Evolutionary conservation across 345 rosid genomes (phyloP).

Genomic region (Erysimum cheiranthoides): DNA sequence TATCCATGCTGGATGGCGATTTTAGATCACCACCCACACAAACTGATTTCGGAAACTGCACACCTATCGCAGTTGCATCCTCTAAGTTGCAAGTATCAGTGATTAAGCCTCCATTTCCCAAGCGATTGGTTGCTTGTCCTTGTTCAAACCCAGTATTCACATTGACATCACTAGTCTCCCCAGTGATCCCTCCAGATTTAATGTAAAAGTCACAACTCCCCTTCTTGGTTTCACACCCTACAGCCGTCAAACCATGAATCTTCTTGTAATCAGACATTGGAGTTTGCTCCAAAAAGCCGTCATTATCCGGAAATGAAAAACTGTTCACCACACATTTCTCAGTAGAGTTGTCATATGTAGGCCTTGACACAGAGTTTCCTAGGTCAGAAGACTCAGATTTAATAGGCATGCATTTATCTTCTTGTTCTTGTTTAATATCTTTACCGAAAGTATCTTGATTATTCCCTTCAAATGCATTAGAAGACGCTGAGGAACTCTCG

Average conservation of each 20-base stretch:
- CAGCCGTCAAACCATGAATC: constrained; percentile 42
- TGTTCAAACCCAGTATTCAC: constrained; percentile 48
- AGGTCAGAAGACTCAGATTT: constrained; percentile 59
- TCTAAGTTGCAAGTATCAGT: constrained; percentile 47
- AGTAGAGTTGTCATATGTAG: constrained; percentile 43
- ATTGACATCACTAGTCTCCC: constrained; percentile 48
- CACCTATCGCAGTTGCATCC: constrained; percentile 48
- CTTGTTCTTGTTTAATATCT: constrained; percentile 49
- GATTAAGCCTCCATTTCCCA: constrained; percentile 50
- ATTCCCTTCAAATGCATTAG: constrained; percentile 73
- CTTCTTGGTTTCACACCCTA: constrained; percentile 38
- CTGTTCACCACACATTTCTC: constrained; percentile 50
- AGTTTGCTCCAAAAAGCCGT: constrained; percentile 51
- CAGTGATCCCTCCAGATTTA: constrained; percentile 45
- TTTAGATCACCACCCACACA: constrained; percentile 51
- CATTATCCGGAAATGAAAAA: constrained; percentile 45
- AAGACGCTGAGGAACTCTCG: constrained; percentile 76
- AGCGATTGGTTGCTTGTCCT: constrained; percentile 38
- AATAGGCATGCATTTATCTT: constrained; percentile 47
- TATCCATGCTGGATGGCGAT: constrained; percentile 46
- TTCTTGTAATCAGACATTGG: constrained; percentile 45
- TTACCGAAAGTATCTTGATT: constrained; percentile 47
- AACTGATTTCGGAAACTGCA: constrained; percentile 47
- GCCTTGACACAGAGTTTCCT: constrained; percentile 56
- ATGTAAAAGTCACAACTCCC: constrained; percentile 27